Evolutionary conservation across 75 land plant genomes (phyloP).

Genomic region (Adiantum capillusveneris): DNA sequence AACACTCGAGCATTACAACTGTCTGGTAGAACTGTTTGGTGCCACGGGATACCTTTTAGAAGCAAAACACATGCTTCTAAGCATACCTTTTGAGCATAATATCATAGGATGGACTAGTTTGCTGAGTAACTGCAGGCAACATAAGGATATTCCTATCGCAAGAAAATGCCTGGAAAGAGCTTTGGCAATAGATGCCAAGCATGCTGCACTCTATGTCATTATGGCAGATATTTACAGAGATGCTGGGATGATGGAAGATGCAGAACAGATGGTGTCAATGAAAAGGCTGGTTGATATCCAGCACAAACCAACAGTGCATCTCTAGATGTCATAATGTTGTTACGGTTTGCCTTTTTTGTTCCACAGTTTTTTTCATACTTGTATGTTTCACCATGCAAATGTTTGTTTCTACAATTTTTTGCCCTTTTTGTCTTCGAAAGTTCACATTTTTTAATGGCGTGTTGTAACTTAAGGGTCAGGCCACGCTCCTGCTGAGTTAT

Average conservation of each 20-base stretch:
- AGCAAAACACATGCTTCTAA: slow-evolving; percentile 10
- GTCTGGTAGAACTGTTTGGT: slow-evolving; percentile 25
- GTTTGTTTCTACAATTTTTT: no score
- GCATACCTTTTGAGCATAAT: slow-evolving; percentile 23
- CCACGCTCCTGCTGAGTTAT: no score
- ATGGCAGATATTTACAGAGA: slow-evolving; percentile 39
- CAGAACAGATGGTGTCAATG: slow-evolving; percentile 9
- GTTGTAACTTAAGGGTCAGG: no score
- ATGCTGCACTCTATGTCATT: slow-evolving; percentile 30
- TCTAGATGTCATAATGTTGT: no score
- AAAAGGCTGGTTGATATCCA: slow-evolving; percentile 15
- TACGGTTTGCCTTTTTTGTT: no score
- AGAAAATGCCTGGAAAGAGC: slow-evolving; percentile 31
- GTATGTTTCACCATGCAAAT: no score
- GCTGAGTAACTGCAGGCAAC: slow-evolving; percentile 22
- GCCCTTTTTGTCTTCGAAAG: no score
- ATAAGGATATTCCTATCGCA: slow-evolving; percentile 31
- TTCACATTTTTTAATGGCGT: no score
- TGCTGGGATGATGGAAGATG: slow-evolving; percentile 26
- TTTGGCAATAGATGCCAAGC: slow-evolving; percentile 33
- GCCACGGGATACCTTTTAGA: slow-evolving; percentile 17
- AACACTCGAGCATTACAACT: slow-evolving; percentile 19
- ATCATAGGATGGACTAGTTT: slow-evolving; percentile 21
- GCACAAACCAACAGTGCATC: no score
- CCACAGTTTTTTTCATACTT: no score